These are phyloP conservation scores for Fusarium tricinctum DNA, from an alignment of 2,329 filamentous ascomycete genomes.

Conservation along the genomic window DNA sequence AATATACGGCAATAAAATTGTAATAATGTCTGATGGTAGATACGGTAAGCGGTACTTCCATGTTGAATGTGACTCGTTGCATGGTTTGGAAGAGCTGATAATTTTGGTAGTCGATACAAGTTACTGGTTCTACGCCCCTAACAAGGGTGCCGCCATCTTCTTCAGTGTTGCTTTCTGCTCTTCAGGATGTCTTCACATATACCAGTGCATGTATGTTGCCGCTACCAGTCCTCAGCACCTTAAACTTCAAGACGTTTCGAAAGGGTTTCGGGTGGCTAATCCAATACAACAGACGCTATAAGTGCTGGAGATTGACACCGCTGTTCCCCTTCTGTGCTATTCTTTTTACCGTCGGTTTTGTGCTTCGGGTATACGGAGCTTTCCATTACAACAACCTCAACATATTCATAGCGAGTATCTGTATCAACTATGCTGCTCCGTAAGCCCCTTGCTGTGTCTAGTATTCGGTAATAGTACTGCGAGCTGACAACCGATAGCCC, in stretches of 20 bases:
- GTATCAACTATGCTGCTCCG: conserved; percentile 55
- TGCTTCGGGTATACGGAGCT: conserved; percentile 56
- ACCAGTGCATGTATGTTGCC: conserved; percentile 62
- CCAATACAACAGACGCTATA: conserved; percentile 61
- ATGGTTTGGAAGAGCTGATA: conserved; percentile 1
- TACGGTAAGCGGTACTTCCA: conserved; percentile 45
- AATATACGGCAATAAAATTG: neutral
- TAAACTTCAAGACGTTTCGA: too few relatives aligned
- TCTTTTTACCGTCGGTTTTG: conserved; percentile 70
- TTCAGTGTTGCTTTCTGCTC: conserved; percentile 59
- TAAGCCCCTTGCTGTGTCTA: conserved; percentile 34
- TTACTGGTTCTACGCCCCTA: conserved; percentile 63
- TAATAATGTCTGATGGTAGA: conserved; percentile 50
- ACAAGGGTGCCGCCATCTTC: conserved; percentile 63
- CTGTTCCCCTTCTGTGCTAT: conserved; percentile 68
- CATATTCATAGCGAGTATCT: conserved; percentile 54
- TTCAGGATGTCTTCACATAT: conserved; percentile 57
- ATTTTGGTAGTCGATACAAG: conserved; percentile 56
- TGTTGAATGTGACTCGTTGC: neutral
- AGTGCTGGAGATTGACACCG: conserved; percentile 68
- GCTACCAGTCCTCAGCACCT: neutral
- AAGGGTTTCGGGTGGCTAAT: conserved; percentile 1
- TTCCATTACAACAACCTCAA: conserved; percentile 52
- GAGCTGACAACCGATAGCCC: conserved; percentile 56
- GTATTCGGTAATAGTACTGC: neutral